Conservation (phyloP, 257 asterid species). For the Sherardia arvensis region DNA sequence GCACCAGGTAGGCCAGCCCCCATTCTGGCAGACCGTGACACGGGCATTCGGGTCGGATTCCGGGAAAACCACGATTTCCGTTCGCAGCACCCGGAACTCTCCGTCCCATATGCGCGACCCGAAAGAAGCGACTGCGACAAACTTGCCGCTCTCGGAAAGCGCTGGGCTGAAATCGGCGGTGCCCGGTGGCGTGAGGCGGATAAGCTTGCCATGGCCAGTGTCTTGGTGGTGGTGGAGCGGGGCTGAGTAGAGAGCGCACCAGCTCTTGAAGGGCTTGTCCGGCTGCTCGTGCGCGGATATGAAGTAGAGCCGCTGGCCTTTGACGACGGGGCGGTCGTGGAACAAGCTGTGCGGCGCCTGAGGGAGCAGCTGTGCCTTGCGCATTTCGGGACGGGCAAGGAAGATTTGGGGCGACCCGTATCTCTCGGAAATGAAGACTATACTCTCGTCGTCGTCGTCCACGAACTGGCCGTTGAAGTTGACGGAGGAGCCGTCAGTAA, state of each 20-base stretch:
- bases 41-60: slow-evolving; percentile 40
- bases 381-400: slow-evolving; percentile 19
- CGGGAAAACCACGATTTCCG: slow-evolving; percentile 51
- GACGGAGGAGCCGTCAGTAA: slow-evolving; percentile 58
- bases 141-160: slow-evolving; percentile 47
- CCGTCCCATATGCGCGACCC: slow-evolving; percentile 54
- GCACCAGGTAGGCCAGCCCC: slow-evolving; percentile 79
- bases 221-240: too few species aligned
- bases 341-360: slow-evolving; percentile 36
- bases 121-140: slow-evolving; percentile 65
- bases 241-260: slow-evolving; percentile 55
- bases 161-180: slow-evolving; percentile 68
- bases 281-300: slow-evolving; percentile 61
- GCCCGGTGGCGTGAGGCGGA: slow-evolving; percentile 50
- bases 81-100: slow-evolving; percentile 50
- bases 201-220: too few species aligned
- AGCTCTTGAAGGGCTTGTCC: slow-evolving; percentile 37
- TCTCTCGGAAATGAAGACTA: slow-evolving; percentile 60
- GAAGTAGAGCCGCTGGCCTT: slow-evolving; percentile 35
- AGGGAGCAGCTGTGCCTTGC: slow-evolving; percentile 23
- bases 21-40: slow-evolving; percentile 35
- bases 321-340: slow-evolving; percentile 57
- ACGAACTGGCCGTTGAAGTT: slow-evolving; percentile 59
- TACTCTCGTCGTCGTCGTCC: slow-evolving; percentile 31
- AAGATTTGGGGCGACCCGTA: slow-evolving; percentile 51